phyloP scores from a whole-genome alignment of 208 protist species.

The Lotmaria passim region DNA sequence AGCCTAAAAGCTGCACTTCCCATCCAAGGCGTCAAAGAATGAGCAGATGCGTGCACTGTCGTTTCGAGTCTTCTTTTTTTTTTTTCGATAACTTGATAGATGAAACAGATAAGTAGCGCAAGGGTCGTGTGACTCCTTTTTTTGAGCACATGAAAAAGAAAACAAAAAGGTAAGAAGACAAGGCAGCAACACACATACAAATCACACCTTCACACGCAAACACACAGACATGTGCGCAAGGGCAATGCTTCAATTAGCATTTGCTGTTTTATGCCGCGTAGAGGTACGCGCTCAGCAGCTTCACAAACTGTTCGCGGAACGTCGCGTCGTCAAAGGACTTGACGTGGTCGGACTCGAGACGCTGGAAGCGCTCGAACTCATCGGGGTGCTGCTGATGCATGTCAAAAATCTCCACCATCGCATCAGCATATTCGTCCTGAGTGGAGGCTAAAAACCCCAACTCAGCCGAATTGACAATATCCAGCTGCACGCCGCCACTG shows the following conservation, averaged over 20 bases:
- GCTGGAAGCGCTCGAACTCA: slow-evolving; percentile 44
- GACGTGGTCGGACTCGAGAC: slow-evolving; percentile 38
- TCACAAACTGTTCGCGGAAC: slow-evolving; percentile 38
- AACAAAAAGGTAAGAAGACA: neutral
- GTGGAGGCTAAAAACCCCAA: slow-evolving; percentile 89
- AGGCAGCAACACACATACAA: neutral
- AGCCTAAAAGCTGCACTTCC: too few species aligned
- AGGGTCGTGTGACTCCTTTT: too few species aligned
- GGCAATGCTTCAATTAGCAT: too few species aligned
- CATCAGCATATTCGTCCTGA: slow-evolving; percentile 85
- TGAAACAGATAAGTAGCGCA: neutral
- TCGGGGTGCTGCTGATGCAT: slow-evolving; percentile 37
- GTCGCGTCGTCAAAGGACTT: slow-evolving; percentile 36
- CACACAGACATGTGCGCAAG: neutral
- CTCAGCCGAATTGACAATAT: slow-evolving; percentile 88
- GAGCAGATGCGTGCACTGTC: too few species aligned
- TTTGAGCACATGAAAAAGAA: neutral
- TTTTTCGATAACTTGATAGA: neutral
- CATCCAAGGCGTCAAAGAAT: too few species aligned
- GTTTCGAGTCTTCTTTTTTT: neutral
- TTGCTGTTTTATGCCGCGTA: slow-evolving; percentile 8
- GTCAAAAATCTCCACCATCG: slow-evolving; percentile 60
- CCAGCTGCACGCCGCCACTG: slow-evolving; percentile 93
- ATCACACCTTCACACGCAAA: neutral
- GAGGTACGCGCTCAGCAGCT: slow-evolving; percentile 26